phyloP scores from a whole-genome alignment of 176 grass and related monocot genomes.

The Triticum turgidum region DNA sequence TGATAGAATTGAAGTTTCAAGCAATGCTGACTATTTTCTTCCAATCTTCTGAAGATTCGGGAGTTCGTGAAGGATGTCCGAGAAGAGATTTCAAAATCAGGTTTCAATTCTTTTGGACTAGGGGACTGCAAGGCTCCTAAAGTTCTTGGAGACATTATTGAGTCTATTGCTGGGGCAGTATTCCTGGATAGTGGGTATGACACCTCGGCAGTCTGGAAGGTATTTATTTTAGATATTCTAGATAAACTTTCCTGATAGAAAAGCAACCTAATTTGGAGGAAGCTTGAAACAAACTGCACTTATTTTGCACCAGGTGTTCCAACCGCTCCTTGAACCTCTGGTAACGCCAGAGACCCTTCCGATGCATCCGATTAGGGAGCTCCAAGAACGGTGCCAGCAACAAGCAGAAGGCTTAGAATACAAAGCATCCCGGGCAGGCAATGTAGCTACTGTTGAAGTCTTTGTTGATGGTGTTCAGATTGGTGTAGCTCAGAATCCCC shows the following conservation, averaged over 20 bases:
- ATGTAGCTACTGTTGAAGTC: constrained; percentile 86
- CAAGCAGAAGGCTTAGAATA: constrained; percentile 95
- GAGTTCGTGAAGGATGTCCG: constrained; percentile 98
- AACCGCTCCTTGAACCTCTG: constrained; percentile 78
- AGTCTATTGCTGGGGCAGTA: constrained; percentile 92
- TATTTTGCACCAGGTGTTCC: constrained; percentile 61
- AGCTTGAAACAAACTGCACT: neutral
- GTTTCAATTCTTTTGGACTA: constrained; percentile 96
- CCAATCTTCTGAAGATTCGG: constrained; percentile 64
- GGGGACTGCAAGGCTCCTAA: constrained; percentile 98
- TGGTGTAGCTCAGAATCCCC: constrained; percentile 87
- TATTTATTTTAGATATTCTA: constrained; percentile 26
- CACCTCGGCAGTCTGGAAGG: constrained; percentile 84
- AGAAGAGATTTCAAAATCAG: constrained; percentile 79
- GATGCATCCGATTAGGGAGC: constrained; percentile 98
- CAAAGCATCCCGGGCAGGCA: constrained; percentile 76
- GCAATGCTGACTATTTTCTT: constrained; percentile 30
- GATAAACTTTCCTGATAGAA: neutral
- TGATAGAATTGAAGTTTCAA: constrained; percentile 31
- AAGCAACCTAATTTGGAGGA: neutral
- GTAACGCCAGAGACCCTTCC: constrained; percentile 92
- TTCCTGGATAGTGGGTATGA: constrained; percentile 76
- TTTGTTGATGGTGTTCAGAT: constrained; percentile 92
- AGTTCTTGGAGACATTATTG: constrained; percentile 94
- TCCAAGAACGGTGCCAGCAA: constrained; percentile 99